Conservation (phyloP, 2,329 filamentous ascomycete species). For the Calonectria hongkongensis region DNA sequence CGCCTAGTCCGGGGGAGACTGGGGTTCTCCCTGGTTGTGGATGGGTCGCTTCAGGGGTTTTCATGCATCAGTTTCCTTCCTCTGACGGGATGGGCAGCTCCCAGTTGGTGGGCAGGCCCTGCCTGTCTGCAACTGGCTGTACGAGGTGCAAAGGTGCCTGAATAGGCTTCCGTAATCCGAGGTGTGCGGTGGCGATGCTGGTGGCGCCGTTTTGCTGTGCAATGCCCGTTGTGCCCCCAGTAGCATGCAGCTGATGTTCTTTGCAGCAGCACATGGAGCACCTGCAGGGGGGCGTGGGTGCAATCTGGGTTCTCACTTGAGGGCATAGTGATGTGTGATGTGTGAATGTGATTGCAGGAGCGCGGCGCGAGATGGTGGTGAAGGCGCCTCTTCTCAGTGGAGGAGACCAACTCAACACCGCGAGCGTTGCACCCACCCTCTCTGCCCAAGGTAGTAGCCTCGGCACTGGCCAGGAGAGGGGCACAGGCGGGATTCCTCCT, state of each 20-base stretch:
- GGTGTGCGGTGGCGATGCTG: constrained; percentile 10
- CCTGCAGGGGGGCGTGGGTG: constrained; percentile 3
- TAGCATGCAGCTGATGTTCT: constrained; percentile 25
- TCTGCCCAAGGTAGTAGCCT: constrained; percentile 22
- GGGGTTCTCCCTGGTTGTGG: constrained; percentile 32
- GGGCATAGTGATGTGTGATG: constrained; percentile 16
- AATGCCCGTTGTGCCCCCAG: not conserved
- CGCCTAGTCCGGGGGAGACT: constrained; percentile 29
- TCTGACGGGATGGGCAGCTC: constrained; percentile 13
- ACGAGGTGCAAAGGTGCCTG: not conserved
- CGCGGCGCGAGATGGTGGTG: constrained; percentile 13
- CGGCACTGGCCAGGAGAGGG: constrained; percentile 19
- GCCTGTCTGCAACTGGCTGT: not conserved
- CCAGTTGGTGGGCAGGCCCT: constrained; percentile 12
- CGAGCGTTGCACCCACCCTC: constrained; percentile 23
- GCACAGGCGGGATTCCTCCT: constrained; percentile 19
- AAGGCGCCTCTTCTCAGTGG: constrained; percentile 24
- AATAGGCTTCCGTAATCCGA: constrained; percentile 26
- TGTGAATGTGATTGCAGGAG: constrained; percentile 32
- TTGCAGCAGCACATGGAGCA: constrained; percentile 2
- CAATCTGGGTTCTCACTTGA: constrained; percentile 25
- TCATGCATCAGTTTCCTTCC: constrained; percentile 2
- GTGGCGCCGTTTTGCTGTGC: constrained; percentile 10
- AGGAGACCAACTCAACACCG: constrained; percentile 7
- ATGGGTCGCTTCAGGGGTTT: constrained; percentile 35